A percentile compares a stretch with the other conserved stretches of the same genome.
Conservation (phyloP, 106 monocot species). For the Acorus gramineus region DNA sequence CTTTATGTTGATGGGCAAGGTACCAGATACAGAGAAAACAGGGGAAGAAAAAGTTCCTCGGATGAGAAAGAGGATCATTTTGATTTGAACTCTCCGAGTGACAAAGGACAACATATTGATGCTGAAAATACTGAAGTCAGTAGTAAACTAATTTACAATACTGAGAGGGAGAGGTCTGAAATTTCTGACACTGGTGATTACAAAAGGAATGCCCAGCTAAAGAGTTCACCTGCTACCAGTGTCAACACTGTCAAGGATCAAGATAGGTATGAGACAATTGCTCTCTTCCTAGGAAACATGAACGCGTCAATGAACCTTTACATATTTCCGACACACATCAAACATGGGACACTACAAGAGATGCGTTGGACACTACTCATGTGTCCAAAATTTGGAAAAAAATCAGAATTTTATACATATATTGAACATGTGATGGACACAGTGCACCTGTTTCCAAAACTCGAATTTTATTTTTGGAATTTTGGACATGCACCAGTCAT, state of each 20-base stretch:
- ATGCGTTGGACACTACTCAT: too few relatives aligned
- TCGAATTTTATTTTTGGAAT: too few relatives aligned
- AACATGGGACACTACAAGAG: too few relatives aligned
- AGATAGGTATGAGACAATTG: conserved; percentile 20
- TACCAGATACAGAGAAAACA: conserved; percentile 27
- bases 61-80: conserved; percentile 52
- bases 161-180: conserved; percentile 17
- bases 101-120: conserved; percentile 16
- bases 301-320: too few relatives aligned
- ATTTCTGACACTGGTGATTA: conserved; percentile 24
- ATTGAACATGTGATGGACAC: too few relatives aligned
- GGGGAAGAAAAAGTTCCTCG: conserved; percentile 45
- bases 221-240: conserved; percentile 32
- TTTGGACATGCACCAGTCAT: too few relatives aligned
- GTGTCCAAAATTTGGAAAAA: too few relatives aligned
- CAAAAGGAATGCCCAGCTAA: conserved; percentile 15
- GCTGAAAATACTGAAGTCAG: not conserved
- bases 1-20: conserved; percentile 27
- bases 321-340: not conserved
- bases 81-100: conserved; percentile 31
- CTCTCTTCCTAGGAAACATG: not conserved
- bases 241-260: conserved; percentile 38
- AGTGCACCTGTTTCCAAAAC: too few relatives aligned
- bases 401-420: too few relatives aligned
- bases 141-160: conserved; percentile 10